A percentile compares a stretch with the other conserved stretches of the same genome.
phyloP scores from a whole-genome alignment of 1,139 yeast species.

The Pichia sp. region DNA sequence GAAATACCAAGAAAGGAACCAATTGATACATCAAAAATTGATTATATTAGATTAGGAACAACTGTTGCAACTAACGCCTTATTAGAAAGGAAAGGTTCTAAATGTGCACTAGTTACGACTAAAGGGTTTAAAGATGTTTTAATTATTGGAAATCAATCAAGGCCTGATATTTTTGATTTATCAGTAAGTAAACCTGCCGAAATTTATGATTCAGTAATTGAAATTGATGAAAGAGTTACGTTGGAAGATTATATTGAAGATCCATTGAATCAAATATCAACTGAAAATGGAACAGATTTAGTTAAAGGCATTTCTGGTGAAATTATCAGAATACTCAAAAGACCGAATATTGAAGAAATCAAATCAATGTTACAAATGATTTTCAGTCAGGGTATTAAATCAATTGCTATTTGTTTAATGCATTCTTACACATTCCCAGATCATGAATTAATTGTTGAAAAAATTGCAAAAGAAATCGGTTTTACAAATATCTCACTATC shows the following conservation, averaged over 20 bases:
- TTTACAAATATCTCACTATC: slow-evolving; percentile 61
- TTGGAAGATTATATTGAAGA: slow-evolving; percentile 61
- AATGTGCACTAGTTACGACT: slow-evolving; percentile 59
- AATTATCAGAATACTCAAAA: slow-evolving; percentile 45
- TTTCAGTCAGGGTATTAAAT: slow-evolving; percentile 49
- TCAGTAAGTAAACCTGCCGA: slow-evolving; percentile 51
- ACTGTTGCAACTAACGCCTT: slow-evolving; percentile 75
- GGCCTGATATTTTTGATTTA: slow-evolving; percentile 64
- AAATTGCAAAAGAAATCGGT: slow-evolving; percentile 45
- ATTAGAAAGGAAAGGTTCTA: slow-evolving; percentile 60
- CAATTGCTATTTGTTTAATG: slow-evolving; percentile 60
- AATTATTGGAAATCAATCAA: slow-evolving; percentile 63
- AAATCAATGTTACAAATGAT: slow-evolving; percentile 36
- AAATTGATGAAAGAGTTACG: slow-evolving; percentile 68
- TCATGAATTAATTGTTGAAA: slow-evolving; percentile 55
- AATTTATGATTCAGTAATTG: slow-evolving; percentile 58
- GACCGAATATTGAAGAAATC: slow-evolving; percentile 40
- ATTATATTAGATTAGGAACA: slow-evolving; percentile 68
- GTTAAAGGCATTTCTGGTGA: slow-evolving; percentile 59
- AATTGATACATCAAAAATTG: slow-evolving; percentile 40
- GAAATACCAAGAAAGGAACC: slow-evolving; percentile 44
- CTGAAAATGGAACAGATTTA: slow-evolving; percentile 29
- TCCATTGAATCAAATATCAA: slow-evolving; percentile 34
- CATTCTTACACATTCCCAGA: slow-evolving; percentile 66
- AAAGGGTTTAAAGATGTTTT: slow-evolving; percentile 60